These are phyloP conservation scores for Diplogelasinospora grovesii DNA, from an alignment of 495 filamentous ascomycete genomes.

Conservation along the genomic window DNA sequence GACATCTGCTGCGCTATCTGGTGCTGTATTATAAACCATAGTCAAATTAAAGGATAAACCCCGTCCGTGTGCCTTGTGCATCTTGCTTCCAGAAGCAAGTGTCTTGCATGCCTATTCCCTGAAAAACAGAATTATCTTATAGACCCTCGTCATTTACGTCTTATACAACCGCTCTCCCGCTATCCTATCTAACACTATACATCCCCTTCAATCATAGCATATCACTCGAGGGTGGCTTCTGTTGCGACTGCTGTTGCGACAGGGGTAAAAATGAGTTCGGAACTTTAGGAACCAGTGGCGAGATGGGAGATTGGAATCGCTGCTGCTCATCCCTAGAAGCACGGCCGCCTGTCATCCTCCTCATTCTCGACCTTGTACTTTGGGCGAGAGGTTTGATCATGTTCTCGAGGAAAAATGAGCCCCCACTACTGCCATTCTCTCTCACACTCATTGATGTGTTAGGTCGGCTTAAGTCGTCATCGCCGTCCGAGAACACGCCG, in stretches of 20 bases:
- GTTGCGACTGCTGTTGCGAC: conserved; percentile 7
- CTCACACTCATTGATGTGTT: conserved; percentile 22
- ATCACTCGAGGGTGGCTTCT: conserved; percentile 1
- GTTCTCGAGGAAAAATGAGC: conserved; percentile 57
- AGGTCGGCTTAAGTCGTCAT: conserved; percentile 42
- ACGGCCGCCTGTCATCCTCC: conserved; percentile 59
- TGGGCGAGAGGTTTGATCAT: conserved; percentile 54
- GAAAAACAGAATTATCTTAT: too few species aligned
- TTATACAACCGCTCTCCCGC: not conserved
- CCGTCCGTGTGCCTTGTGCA: too few species aligned
- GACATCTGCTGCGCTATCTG: too few species aligned
- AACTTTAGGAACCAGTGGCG: conserved; percentile 17
- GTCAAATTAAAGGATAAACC: too few species aligned
- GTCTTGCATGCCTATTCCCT: too few species aligned
- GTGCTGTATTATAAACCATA: too few species aligned
- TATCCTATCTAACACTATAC: not conserved
- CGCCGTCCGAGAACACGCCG: conserved; percentile 48
- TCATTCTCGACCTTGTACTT: conserved; percentile 52
- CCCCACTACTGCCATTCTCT: conserved; percentile 31
- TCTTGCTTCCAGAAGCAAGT: too few species aligned
- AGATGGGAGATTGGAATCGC: conserved; percentile 38
- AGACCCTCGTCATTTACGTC: too few species aligned
- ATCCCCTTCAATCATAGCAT: conserved; percentile 4
- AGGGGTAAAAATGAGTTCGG: conserved; percentile 16
- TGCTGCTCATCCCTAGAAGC: conserved; percentile 50